A percentile compares a stretch with the other conserved stretches of the same genome.
Evolutionary conservation across 768 basidiomycete genomes (phyloP).

Genomic region (Mycena epipterygia): DNA sequence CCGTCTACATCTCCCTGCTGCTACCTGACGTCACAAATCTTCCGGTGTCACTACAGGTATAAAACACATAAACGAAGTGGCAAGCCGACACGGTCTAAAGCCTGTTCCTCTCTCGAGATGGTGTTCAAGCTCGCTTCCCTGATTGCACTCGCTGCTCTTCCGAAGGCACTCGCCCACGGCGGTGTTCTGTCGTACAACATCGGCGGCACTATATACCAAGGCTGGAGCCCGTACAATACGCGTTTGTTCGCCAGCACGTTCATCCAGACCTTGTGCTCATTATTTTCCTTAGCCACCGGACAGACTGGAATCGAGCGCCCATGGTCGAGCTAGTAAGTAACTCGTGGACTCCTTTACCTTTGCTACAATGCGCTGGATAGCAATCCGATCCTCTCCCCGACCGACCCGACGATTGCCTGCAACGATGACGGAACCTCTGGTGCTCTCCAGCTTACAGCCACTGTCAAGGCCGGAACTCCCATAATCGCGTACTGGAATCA

Average conservation of each 20-base stretch:
- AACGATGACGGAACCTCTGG: constrained; percentile 59
- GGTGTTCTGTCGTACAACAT: constrained; percentile 59
- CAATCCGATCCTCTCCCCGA: constrained; percentile 56
- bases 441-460: constrained; percentile 58
- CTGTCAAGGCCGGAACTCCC: constrained; percentile 56
- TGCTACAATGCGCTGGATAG: constrained; percentile 36
- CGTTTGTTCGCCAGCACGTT: constrained; percentile 20
- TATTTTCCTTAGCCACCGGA: constrained; percentile 41
- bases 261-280: neutral
- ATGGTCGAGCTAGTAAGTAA: constrained; percentile 58
- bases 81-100: constrained; percentile 2
- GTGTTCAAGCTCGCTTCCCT: constrained; percentile 42
- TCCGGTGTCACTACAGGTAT: constrained; percentile 22
- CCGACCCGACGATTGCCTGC: constrained; percentile 56
- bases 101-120: constrained; percentile 11
- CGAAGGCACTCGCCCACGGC: constrained; percentile 56
- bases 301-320: constrained; percentile 60
- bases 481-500: constrained; percentile 63
- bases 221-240: constrained; percentile 59
- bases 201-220: constrained; percentile 54
- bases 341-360: neutral
- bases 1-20: neutral
- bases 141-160: constrained; percentile 42
- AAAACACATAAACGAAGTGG: neutral
- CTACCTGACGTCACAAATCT: constrained; percentile 6